A percentile compares a stretch with the other conserved stretches of the same genome.
Conservation (phyloP, 2,329 filamentous ascomycete genomes). For the Alternaria sp. region DNA sequence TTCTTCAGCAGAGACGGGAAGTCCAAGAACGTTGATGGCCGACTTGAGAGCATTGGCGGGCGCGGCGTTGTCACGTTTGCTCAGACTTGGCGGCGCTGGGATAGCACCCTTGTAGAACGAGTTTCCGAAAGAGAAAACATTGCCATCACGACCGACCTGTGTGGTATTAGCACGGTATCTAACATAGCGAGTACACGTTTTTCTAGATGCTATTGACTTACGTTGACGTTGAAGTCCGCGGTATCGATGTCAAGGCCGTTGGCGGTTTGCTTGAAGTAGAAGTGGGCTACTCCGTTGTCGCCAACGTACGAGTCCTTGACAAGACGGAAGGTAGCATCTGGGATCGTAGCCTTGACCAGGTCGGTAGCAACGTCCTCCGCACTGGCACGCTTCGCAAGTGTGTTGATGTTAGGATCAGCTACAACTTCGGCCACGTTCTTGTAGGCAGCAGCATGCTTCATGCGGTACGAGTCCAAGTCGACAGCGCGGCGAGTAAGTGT, state of each 20-base stretch:
- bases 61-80: conserved; percentile 53
- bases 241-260: conserved; percentile 67
- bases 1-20: conserved; percentile 51
- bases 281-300: conserved; percentile 62
- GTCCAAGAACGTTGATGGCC: conserved; percentile 48
- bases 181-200: neutral
- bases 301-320: conserved; percentile 62
- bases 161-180: neutral
- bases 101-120: conserved; percentile 55
- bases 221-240: conserved; percentile 66
- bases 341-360: conserved; percentile 42
- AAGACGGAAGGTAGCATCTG: conserved; percentile 56
- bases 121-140: conserved; percentile 64
- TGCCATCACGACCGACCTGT: conserved; percentile 60
- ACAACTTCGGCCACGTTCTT: conserved; percentile 29
- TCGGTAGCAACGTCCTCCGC: conserved; percentile 41
- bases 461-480: conserved; percentile 41
- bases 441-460: conserved; percentile 33
- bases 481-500: conserved; percentile 30
- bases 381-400: conserved; percentile 30
- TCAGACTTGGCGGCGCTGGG: conserved; percentile 45
- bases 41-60: conserved; percentile 54
- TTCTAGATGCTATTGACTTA: conserved; percentile 42
- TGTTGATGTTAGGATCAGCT: conserved; percentile 24
- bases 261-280: conserved; percentile 65